A percentile compares a stretch with the other conserved stretches of the same genome.
Evolutionary conservation across 768 basidiomycete genomes (phyloP).

Genomic region (Mycena indigotica): DNA sequence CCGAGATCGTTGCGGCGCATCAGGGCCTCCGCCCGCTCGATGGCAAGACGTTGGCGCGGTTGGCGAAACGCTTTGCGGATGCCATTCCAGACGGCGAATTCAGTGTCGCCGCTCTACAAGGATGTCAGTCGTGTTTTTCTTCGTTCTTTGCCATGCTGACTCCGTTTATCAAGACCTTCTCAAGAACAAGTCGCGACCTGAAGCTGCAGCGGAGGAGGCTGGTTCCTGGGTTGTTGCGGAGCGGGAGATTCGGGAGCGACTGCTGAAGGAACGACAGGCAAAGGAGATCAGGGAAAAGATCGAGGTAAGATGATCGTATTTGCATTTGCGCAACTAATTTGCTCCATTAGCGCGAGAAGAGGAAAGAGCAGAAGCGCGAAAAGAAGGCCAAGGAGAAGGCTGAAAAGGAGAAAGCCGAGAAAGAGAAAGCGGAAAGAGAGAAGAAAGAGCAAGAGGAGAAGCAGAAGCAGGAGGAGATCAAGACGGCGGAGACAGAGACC

Average conservation of each 20-base stretch:
- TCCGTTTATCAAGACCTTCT: slow-evolving; percentile 58
- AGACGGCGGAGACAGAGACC: slow-evolving; percentile 44
- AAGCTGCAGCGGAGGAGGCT: slow-evolving; percentile 68
- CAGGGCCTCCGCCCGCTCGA: slow-evolving; percentile 70
- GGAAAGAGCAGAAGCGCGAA: slow-evolving; percentile 53
- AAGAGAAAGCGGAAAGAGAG: slow-evolving; percentile 58
- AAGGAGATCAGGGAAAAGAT: slow-evolving; percentile 67
- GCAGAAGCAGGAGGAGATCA: slow-evolving; percentile 44
- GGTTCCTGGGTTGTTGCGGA: slow-evolving; percentile 75
- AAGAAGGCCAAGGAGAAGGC: slow-evolving; percentile 61
- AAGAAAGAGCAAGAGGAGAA: slow-evolving; percentile 58
- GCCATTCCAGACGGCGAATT: slow-evolving; percentile 84
- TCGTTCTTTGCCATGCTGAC: slow-evolving; percentile 20
- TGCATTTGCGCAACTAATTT: neutral
- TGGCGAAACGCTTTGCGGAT: slow-evolving; percentile 81
- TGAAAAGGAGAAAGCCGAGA: slow-evolving; percentile 64
- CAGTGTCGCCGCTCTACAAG: slow-evolving; percentile 87
- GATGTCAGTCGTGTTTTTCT: slow-evolving; percentile 61
- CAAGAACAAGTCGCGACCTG: slow-evolving; percentile 82
- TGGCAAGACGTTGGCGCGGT: slow-evolving; percentile 58
- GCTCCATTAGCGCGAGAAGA: slow-evolving; percentile 46
- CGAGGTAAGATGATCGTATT: slow-evolving; percentile 50
- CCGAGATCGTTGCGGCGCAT: slow-evolving; percentile 57
- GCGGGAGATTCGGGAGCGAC: slow-evolving; percentile 71
- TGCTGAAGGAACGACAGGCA: slow-evolving; percentile 74